Conservation (phyloP, 208 protist species). For the Crithidia brevicula region DNA sequence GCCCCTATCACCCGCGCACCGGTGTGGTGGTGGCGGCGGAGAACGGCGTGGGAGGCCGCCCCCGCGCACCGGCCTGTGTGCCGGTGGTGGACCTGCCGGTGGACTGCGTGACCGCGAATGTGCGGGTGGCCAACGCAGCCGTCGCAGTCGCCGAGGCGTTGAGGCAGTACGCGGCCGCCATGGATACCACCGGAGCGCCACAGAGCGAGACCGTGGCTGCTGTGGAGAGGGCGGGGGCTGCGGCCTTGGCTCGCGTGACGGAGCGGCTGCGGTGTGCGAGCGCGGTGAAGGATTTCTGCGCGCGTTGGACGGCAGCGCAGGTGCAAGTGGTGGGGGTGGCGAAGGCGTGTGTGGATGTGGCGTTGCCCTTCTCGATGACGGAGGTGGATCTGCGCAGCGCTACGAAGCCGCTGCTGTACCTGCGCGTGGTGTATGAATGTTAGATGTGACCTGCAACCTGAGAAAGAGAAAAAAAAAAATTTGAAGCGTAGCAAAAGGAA, state of each 20-base stretch:
- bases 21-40: slow-evolving; percentile 44
- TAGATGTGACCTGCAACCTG: background rate
- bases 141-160: slow-evolving; percentile 23
- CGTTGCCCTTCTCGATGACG: slow-evolving; percentile 44
- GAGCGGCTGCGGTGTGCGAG: background rate
- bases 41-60: slow-evolving; percentile 35
- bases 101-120: slow-evolving; percentile 51
- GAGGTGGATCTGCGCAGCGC: slow-evolving; percentile 13
- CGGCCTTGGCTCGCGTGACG: slow-evolving; percentile 6
- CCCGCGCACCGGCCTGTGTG: slow-evolving; percentile 39
- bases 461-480: background rate
- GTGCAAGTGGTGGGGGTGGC: slow-evolving; percentile 17
- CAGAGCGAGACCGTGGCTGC: background rate
- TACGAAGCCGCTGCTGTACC: slow-evolving; percentile 40
- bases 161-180: background rate
- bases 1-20: slow-evolving; percentile 48
- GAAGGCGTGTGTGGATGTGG: slow-evolving; percentile 32
- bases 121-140: slow-evolving; percentile 28
- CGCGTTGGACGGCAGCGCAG: slow-evolving; percentile 4
- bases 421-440: slow-evolving; percentile 23
- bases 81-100: slow-evolving; percentile 55
- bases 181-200: background rate
- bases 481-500: background rate
- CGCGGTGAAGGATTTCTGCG: background rate
- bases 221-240: slow-evolving; percentile 6